Percentiles rank a stretch among this genome's conserved stretches.
These are phyloP conservation scores for Aegilops sharonensis DNA, from an alignment of 176 grass and related monocot species.

Conservation along the genomic window DNA sequence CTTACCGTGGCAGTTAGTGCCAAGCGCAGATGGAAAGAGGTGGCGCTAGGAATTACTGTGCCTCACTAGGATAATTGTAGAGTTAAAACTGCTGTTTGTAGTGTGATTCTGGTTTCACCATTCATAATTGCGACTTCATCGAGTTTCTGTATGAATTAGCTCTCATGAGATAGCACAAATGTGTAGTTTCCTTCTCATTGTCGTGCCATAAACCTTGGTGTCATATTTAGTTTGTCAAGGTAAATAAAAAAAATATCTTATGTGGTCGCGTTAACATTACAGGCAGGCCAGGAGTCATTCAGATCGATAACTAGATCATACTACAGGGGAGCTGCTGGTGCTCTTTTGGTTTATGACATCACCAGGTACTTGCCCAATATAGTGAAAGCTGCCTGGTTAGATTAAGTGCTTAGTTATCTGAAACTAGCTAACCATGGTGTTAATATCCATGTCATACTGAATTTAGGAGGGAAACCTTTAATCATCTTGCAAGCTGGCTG, in stretches of 20 bases:
- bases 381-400: background rate
- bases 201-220: background rate
- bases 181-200: background rate
- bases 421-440: background rate
- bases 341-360: constrained; percentile 74
- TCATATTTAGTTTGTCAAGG: background rate
- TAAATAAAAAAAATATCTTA: background rate
- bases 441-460: background rate
- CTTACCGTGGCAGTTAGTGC: background rate
- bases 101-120: background rate
- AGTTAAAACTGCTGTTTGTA: background rate
- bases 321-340: constrained; percentile 78
- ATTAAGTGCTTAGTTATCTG: background rate
- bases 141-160: background rate
- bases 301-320: constrained; percentile 81
- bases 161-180: background rate
- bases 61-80: background rate
- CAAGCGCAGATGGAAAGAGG: background rate
- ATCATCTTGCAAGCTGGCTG: constrained; percentile 79
- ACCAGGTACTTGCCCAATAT: constrained; percentile 38
- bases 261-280: background rate
- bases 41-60: background rate
- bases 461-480: constrained; percentile 79
- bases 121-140: background rate
- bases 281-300: constrained; percentile 85